Evolutionary conservation across 2,329 filamentous ascomycete species (phyloP).

Genomic region (Neocucurbitaria cava): DNA sequence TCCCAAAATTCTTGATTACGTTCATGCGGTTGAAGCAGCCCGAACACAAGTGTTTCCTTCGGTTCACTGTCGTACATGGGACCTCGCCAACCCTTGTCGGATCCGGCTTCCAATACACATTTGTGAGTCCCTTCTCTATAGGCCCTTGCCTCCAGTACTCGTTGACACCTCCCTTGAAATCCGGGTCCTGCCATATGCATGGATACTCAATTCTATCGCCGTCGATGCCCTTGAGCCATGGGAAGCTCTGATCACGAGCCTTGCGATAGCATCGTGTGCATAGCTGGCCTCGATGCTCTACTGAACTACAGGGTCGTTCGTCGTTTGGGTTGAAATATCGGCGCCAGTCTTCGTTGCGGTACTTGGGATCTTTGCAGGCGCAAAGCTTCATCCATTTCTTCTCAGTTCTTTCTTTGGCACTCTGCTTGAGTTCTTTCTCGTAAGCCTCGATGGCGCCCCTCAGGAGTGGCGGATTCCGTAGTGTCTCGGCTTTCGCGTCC

Average conservation of each 20-base stretch:
- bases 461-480: constrained; percentile 15
- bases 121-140: too few species aligned
- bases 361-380: constrained; percentile 30
- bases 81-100: constrained; percentile 24
- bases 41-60: constrained; percentile 29
- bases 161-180: constrained; percentile 19
- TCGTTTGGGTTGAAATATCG: constrained; percentile 29
- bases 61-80: constrained; percentile 23
- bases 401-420: constrained; percentile 22
- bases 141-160: constrained; percentile 29
- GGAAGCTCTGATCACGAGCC: constrained; percentile 24
- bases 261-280: constrained; percentile 28
- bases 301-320: constrained; percentile 24
- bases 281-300: constrained; percentile 29
- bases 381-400: constrained; percentile 31
- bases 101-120: constrained; percentile 36
- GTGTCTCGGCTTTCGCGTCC: constrained; percentile 18
- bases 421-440: constrained; percentile 26
- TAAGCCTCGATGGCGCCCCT: constrained; percentile 23
- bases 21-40: constrained; percentile 32
- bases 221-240: constrained; percentile 30
- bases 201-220: constrained; percentile 31
- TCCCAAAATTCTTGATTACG: constrained; percentile 31
- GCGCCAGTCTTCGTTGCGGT: constrained; percentile 25
- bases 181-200: constrained; percentile 28